Percentiles rank a stretch among this genome's conserved stretches.
phyloP scores from a whole-genome alignment of 345 rosid species.

The Reutealis trisperma region DNA sequence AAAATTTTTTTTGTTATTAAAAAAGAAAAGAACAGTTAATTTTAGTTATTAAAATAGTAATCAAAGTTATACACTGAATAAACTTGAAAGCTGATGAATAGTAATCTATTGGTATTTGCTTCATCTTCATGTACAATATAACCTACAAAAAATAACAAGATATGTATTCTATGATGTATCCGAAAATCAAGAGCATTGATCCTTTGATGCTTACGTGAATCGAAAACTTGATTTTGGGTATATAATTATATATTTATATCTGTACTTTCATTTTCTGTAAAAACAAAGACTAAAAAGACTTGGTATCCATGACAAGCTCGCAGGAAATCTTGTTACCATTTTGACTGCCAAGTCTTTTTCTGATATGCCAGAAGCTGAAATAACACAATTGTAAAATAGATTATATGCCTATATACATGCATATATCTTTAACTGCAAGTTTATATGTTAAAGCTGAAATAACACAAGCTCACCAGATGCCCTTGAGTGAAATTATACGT shows the following conservation, averaged over 20 bases:
- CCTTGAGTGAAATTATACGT: conserved; percentile 30
- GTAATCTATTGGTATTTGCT: too few relatives aligned
- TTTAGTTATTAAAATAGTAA: too few relatives aligned
- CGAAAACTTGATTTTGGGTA: conserved; percentile 3
- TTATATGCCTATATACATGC: neutral
- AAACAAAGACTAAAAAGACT: neutral
- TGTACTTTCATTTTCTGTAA: neutral
- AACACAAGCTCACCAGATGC: conserved; percentile 39
- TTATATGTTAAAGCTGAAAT: neutral
- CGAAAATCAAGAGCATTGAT: neutral
- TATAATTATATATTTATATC: conserved; percentile 4
- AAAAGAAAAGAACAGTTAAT: too few relatives aligned
- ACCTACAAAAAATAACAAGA: neutral
- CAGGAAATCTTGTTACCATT: conserved; percentile 2
- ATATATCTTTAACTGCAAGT: neutral
- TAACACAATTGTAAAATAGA: neutral
- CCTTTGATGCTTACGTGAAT: neutral
- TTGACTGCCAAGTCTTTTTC: conserved; percentile 19
- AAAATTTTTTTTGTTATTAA: too few relatives aligned
- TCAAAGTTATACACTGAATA: neutral
- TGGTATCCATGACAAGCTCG: conserved; percentile 10
- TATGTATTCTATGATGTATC: neutral
- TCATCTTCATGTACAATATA: neutral
- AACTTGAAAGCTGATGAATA: neutral
- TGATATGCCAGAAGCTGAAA: conserved; percentile 51